These are phyloP conservation scores for Jacaranda mimosifolia DNA, from an alignment of 257 asterid genomes.

Conservation along the genomic window DNA sequence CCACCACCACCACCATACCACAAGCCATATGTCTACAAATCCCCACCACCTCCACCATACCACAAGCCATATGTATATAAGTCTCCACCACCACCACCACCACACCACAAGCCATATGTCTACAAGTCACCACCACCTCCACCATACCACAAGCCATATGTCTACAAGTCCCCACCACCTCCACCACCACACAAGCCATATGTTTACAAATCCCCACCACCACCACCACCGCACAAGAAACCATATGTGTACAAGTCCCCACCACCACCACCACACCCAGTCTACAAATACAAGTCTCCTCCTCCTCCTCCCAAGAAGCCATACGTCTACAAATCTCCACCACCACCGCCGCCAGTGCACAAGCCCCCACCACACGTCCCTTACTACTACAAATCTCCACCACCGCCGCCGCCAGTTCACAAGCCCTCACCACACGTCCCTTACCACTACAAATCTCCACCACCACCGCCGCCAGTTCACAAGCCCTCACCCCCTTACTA, in stretches of 20 bases:
- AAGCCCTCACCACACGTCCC: too few species aligned
- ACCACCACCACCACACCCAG: constrained; percentile 25
- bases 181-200: constrained; percentile 31
- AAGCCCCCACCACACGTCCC: too few species aligned
- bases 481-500: constrained; percentile 31
- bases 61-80: too few species aligned
- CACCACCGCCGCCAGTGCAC: constrained; percentile 31
- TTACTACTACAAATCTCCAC: too few species aligned
- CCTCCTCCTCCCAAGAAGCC: constrained; percentile 32
- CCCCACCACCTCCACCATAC: constrained; percentile 20
- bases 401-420: constrained; percentile 19
- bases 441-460: too few species aligned
- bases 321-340: constrained; percentile 22
- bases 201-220: too few species aligned
- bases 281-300: too few species aligned
- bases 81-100: constrained; percentile 27
- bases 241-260: too few species aligned
- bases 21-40: too few species aligned
- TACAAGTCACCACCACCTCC: constrained; percentile 27
- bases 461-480: constrained; percentile 28
- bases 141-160: constrained; percentile 31
- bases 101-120: constrained; percentile 32
- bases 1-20: constrained; percentile 24
- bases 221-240: constrained; percentile 24
- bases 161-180: too few species aligned